These are phyloP conservation scores for Colletotrichum spinosum DNA, from an alignment of 2,329 filamentous ascomycete genomes.

Conservation along the genomic window DNA sequence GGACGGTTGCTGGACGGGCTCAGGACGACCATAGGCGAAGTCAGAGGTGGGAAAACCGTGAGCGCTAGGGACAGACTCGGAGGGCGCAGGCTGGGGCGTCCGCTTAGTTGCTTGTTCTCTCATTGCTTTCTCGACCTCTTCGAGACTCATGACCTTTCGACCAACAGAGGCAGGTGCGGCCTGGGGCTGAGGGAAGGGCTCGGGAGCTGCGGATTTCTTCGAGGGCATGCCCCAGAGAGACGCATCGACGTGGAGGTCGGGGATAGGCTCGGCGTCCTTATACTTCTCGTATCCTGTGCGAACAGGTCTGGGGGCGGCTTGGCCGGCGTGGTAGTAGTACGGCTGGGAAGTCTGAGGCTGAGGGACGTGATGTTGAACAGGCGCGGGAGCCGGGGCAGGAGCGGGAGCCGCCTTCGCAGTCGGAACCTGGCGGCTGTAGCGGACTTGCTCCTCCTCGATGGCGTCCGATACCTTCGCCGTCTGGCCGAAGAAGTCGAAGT, in stretches of 20 bases:
- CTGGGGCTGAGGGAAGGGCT: conserved; percentile 42
- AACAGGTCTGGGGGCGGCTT: conserved; percentile 61
- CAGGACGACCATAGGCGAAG: conserved; percentile 37
- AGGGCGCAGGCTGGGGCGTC: conserved; percentile 48
- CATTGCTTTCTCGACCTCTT: conserved; percentile 97
- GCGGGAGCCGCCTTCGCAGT: conserved; percentile 54
- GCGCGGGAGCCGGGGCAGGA: conserved; percentile 46
- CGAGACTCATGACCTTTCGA: conserved; percentile 92
- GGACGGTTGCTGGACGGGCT: conserved; percentile 30
- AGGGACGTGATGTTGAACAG: conserved; percentile 42
- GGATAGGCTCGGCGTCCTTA: conserved; percentile 80
- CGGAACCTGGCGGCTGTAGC: conserved; percentile 81
- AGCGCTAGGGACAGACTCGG: conserved; percentile 46
- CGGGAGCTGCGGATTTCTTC: conserved; percentile 61
- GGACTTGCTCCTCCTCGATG: conserved; percentile 90
- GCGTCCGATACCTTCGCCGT: conserved; percentile 89
- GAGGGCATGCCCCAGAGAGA: conserved; percentile 87
- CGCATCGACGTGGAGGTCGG: conserved; percentile 91
- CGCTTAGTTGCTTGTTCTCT: conserved; percentile 72
- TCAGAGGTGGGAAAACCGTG: conserved; percentile 39
- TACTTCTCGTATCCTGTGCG: conserved; percentile 94
- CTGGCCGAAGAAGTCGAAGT: conserved; percentile 97
- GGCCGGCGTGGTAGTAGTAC: conserved; percentile 50
- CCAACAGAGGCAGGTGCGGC: conserved; percentile 50
- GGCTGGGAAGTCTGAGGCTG: conserved; percentile 17